Base-by-base conservation (phyloP, 768 basidiomycete species). In the Melanogaster broomeanus region DNA sequence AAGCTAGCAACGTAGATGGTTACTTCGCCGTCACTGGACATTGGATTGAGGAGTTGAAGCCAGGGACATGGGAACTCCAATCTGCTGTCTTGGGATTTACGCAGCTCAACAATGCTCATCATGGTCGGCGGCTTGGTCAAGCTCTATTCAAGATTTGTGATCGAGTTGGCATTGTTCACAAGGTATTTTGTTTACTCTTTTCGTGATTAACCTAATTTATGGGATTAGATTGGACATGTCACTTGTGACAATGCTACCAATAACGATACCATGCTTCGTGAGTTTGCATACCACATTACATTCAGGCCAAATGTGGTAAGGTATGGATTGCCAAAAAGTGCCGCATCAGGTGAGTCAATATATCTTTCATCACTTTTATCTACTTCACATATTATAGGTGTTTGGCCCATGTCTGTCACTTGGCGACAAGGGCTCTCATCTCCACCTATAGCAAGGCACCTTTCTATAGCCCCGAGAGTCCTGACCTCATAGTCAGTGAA, bases 1-100 rank as follows among this genome's bases (percentile, higher is more conserved):
- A 74, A 42, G 77, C 76, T 0, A 54, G 42, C 6, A 76, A 75
- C 49, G 52, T 42, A 0, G 68, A 76, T 43, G 61, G 59, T 0
- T 77, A 76, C 55, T 73, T 76, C 49, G 70, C 70, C 1, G 66
- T 76, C 8, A n/a, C n/a, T n/a, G n/a, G n/a, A n/a, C n/a, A n/a
- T n/a, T n/a, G n/a, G n/a, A n/a, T n/a, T n/a, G n/a, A 76, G 53
- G 69, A 71, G 55, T 11, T 27, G 50, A 58, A 53, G 35, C 49
- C 11, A 19, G 51, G 10, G 0, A 16, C 50, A 9, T 76, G 72
- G 72, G 48, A 49, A 19, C 56, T 71, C 8, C 42, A 72, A 18
- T 51, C 33, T 8, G 64, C 69, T 0, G 58, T 78, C 2, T 39
- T 76, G 1, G 71, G 70, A 1, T 77, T 77, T 22, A 60, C 63